Evolutionary conservation across 495 filamentous ascomycete species (phyloP), one percentile per base, ranked within the genome.

Genomic region (Cenococcum geophilum): DNA sequence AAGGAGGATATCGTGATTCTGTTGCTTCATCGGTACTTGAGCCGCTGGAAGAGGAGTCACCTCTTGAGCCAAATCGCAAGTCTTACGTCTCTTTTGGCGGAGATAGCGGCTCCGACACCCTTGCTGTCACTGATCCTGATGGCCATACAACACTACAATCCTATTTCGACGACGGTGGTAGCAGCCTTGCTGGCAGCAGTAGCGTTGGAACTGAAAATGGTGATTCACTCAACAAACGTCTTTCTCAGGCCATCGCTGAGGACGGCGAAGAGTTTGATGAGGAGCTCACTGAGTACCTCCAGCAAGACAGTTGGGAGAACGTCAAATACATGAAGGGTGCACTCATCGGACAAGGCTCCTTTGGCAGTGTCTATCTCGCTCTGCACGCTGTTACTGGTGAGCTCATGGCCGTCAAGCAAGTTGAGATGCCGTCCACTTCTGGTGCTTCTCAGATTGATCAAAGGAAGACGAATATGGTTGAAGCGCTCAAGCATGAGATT

Each of bases 261-360:
- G 92, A 97, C 69, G 92, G 89, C 22, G 91, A 96, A 71, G 92
- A 96, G 64, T 83, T 86, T 18, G 85, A 89, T 62, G 83, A 86
- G 52, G 76, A 77, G 58, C 70, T 78, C 52, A 72, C 66, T 55
- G 62, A 74, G 37, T 95, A 95, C 78, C 78, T 97, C 42, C 86
- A 90, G 42, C 90, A 89, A 36, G 92, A 97, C 70, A 90, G 89
- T 27, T 97, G 93, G 83, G 89, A 95, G 59, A 89, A 93, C 45
- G 86, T 91, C 75, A 91, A 92, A 70, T 99, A 95, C 91, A 99
- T 99, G 91, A 96, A 97, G 75, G 93, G 93, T 69, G 89, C 91
- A 14, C 76, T 97, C 51, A 99, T 99, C 67, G 93, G 93, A 49
- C 91, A 96, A 73, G 93, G 93, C 60, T 96, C 91, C 49, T 99